Evolutionary conservation across 805 yeast species (phyloP), one percentile per base, ranked within the genome.

Genomic region (Ogataea degrootiae): DNA sequence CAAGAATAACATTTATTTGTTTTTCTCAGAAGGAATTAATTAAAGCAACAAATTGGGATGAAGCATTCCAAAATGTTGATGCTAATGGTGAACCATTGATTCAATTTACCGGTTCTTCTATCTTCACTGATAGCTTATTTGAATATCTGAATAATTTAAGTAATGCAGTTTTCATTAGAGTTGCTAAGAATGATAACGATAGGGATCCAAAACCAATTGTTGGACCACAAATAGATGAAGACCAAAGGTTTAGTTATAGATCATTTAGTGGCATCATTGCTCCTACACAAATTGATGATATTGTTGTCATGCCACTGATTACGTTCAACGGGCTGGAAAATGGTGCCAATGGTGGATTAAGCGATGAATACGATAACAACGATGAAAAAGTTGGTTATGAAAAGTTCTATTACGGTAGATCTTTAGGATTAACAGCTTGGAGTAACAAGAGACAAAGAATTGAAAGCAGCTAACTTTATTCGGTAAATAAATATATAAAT

Each of bases 61-160:
- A 58, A 42, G 62, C 53, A 5, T 62, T 57, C 45, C 48, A 56
- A 35, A 58, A 62, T 41, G 55, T 61, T 42, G 70, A 65, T 48
- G 61, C 66, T 15, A 64, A 60, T 43, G 69, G 66, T 21, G 70
- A 64, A 47, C 68, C 68, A 12, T 53, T 61, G 34, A 51, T 65
- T 29, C 66, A 60, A 51, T 65, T 63, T 47, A 65, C 68, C 2
- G 65, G 69, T 15, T 56, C 64, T n/a, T 60, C 66, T n/a, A 64
- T 65, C 37, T 61, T 65, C 47, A 63, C 70, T 6, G 70, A 65
- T 52, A 60, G 66, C 1, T 51, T 65, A 33, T 64, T 65, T 45
- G 68, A 62, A 47, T 65, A 63, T 50, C 45, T 65, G 45, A 64
- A 64, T 44, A 49, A 51, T 14, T 43, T 63, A 42, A 41, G 51